Evolutionary conservation across 163 green algal genomes (phyloP), one percentile per base, ranked within the genome.

Genomic region (Chloromonas sp.): DNA sequence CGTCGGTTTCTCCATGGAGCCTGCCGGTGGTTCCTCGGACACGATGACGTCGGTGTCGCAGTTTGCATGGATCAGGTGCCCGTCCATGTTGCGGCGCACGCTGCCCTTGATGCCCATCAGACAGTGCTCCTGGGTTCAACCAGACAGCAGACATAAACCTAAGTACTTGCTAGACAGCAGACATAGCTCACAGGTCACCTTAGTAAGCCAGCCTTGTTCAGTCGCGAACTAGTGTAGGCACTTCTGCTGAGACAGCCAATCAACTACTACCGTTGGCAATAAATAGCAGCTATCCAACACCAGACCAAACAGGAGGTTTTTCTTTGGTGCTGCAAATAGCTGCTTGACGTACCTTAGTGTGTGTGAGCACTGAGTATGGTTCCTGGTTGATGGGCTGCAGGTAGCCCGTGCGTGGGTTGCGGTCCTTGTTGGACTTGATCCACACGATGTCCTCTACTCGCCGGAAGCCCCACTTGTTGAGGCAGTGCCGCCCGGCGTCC

Each of bases 361-460:
- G 94, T 77, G 93, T 87, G 58, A 97, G 88, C 8, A 94, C 87
- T 70, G 88, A 92, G 15, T 90, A 83, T 59, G 87, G 79, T 36
- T 93, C 88, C 84, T 96, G 94, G 82, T 93, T 91, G 5, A 88
- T 70, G 13, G 88, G 13, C 36, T 79, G 88, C 13, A 94, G 87
- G 84, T 92, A 94, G 61, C 90, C 90, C 58, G 87, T 87, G 83
- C 79, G 83, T 0, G 83, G 59, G 79, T 92, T 71, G 2, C 83
- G 66, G 57, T 91, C 84, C 59, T 85, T 88, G 90, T 97, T 97
- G 82, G 94, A 97, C 91, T 97, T 97, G 83, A 97, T 93, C 94
- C 94, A 97, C 86, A 92, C 95, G 78, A 97, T 96, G 88, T 97
- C 94, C 86, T 97, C 94, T 70, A 88, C 93, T 8, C 94, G 92